Evolutionary conservation across 352 stramenopile genomes (phyloP).

Genomic region (Phytophthora sojae): DNA sequence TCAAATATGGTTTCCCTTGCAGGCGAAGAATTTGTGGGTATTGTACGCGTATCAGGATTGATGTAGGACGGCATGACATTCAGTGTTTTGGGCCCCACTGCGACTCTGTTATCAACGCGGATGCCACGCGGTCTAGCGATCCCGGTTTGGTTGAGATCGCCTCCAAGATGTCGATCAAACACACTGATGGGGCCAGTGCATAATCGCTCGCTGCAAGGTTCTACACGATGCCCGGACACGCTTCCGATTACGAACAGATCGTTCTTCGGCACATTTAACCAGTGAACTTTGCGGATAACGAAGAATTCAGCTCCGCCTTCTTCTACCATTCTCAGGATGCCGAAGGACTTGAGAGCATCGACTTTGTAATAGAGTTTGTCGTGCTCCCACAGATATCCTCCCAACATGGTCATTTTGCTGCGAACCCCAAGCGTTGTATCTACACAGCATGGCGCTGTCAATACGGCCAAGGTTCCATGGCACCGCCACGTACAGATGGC

Average conservation of each 20-base stretch:
- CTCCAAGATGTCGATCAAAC: constrained; percentile 20
- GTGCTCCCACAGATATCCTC: constrained; percentile 25
- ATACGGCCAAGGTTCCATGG: constrained; percentile 6
- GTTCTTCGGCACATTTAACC: constrained; percentile 14
- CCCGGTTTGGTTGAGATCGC: neutral
- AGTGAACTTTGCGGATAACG: constrained; percentile 28
- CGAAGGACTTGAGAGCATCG: constrained; percentile 30
- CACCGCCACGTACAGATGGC: constrained; percentile 6
- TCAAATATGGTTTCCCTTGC: neutral
- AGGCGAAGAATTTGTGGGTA: neutral
- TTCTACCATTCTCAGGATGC: constrained; percentile 23
- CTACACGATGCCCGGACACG: constrained; percentile 14
- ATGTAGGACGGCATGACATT: constrained; percentile 10
- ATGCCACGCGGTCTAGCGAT: neutral
- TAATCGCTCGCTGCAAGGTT: constrained; percentile 17
- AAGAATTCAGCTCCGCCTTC: constrained; percentile 23
- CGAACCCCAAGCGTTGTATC: constrained; percentile 26
- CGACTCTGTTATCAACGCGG: constrained; percentile 14
- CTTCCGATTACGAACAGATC: constrained; percentile 31
- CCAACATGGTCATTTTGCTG: constrained; percentile 25
- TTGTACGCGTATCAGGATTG: neutral
- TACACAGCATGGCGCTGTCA: constrained; percentile 32
- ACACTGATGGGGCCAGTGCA: constrained; percentile 14
- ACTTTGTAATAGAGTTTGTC: constrained; percentile 27
- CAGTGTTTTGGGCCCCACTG: neutral